These are phyloP conservation scores for Favolaschia claudopus DNA, from an alignment of 768 basidiomycete genomes.

Conservation along the genomic window DNA sequence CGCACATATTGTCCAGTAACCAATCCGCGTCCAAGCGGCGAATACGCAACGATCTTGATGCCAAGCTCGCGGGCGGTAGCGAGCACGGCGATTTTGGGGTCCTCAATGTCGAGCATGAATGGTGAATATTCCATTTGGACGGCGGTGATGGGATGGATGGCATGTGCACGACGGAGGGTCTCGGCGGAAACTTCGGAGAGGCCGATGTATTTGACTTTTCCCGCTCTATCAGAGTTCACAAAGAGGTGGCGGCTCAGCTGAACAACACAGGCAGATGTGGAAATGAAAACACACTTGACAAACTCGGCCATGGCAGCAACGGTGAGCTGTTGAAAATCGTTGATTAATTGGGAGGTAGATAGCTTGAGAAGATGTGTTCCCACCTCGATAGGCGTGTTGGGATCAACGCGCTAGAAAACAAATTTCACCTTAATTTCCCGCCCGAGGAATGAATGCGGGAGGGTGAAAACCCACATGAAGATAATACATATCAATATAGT, in stretches of 20 bases:
- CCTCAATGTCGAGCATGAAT: conserved; percentile 35
- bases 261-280: too few species aligned
- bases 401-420: conserved; percentile 8
- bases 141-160: conserved; percentile 41
- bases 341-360: too few species aligned
- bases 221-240: too few species aligned
- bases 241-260: too few species aligned
- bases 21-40: conserved; percentile 47
- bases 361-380: too few species aligned
- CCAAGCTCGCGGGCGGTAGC: conserved; percentile 41
- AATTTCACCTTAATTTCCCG: too few species aligned
- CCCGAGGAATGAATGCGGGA: too few species aligned
- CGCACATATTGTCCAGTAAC: conserved; percentile 45
- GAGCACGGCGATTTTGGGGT: conserved; percentile 34
- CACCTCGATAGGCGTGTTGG: conserved; percentile 27
- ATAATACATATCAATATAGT: conserved; percentile 42
- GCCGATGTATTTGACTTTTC: conserved; percentile 44
- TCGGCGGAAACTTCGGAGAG: conserved; percentile 43
- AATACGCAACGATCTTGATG: conserved; percentile 45
- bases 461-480: conserved; percentile 27
- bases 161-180: too few species aligned
- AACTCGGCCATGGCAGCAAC: background rate
- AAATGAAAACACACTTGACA: too few species aligned
- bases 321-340: too few species aligned
- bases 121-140: conserved; percentile 46